Percentiles rank a stretch among this genome's conserved stretches.
These are phyloP conservation scores for Claviceps africana DNA, from an alignment of 2,329 filamentous ascomycete genomes.

Conservation along the genomic window DNA sequence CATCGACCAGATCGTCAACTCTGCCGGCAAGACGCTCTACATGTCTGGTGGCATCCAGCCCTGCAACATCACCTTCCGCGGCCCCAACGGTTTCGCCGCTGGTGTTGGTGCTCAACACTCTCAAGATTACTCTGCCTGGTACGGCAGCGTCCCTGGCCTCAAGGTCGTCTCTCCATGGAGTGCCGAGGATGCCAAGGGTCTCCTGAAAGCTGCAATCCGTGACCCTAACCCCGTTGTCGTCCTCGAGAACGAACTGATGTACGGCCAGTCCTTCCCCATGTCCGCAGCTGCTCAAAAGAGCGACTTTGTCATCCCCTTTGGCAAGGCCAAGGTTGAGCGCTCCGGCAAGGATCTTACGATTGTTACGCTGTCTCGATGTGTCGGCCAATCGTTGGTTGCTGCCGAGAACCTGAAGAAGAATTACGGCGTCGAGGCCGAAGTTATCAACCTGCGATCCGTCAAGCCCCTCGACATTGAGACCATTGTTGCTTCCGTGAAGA, in stretches of 20 bases:
- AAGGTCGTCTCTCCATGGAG: constrained; percentile 97
- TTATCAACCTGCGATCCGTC: constrained; percentile 94
- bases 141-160: constrained; percentile 90
- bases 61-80: constrained; percentile 99
- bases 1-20: constrained; percentile 99
- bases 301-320: constrained; percentile 94
- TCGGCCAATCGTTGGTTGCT: constrained; percentile 78
- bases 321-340: constrained; percentile 98
- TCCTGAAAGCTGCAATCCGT: constrained; percentile 93
- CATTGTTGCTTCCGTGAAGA: constrained; percentile 96
- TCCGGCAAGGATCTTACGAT: constrained; percentile 91
- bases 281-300: constrained; percentile 89
- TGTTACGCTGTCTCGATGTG: constrained; percentile 85
- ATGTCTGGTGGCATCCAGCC: constrained; percentile 99
- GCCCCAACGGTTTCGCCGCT: constrained; percentile 92
- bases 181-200: constrained; percentile 93
- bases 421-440: constrained; percentile 89
- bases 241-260: constrained; percentile 79
- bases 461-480: constrained; percentile 93
- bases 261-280: constrained; percentile 93
- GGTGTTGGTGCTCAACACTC: constrained; percentile 97
- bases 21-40: constrained; percentile 96
- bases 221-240: constrained; percentile 95
- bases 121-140: constrained; percentile 97
- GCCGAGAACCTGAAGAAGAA: constrained; percentile 90